Conservation (phyloP, 257 asterid genomes). For the Cynanchum wilfordii region DNA sequence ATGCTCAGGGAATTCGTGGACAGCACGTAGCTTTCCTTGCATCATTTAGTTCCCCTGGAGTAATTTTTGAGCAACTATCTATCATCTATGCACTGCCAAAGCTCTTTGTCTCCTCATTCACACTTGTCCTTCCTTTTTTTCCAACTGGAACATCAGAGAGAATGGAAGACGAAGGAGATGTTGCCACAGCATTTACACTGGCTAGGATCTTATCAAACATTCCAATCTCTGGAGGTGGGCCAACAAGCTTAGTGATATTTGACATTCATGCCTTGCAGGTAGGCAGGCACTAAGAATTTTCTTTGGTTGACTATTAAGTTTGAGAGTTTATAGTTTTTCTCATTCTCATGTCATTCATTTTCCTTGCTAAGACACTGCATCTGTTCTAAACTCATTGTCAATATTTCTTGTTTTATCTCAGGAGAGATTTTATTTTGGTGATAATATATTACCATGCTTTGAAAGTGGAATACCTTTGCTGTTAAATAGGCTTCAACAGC, state of each 20-base stretch:
- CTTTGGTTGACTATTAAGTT: neutral
- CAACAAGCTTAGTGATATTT: constrained; percentile 82
- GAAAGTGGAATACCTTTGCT: constrained; percentile 97
- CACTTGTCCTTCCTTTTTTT: constrained; percentile 94
- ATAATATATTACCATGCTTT: constrained; percentile 85
- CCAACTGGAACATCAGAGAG: constrained; percentile 99
- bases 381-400: constrained; percentile 14
- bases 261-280: constrained; percentile 99
- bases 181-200: constrained; percentile 93
- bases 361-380: neutral
- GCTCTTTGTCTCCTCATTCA: constrained; percentile 87
- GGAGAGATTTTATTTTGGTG: constrained; percentile 99
- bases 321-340: neutral
- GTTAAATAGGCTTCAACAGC: constrained; percentile 78
- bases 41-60: constrained; percentile 96
- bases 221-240: constrained; percentile 93
- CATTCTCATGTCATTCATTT: neutral
- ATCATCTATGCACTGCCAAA: constrained; percentile 85
- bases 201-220: constrained; percentile 91
- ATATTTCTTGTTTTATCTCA: constrained; percentile 22
- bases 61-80: constrained; percentile 89
- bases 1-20: constrained; percentile 96
- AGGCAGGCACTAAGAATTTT: constrained; percentile 11
- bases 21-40: constrained; percentile 97
- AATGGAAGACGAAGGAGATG: constrained; percentile 99